Evolutionary conservation across 306 rosid species (phyloP).

Genomic region (Chamaecrista fasciculata): DNA sequence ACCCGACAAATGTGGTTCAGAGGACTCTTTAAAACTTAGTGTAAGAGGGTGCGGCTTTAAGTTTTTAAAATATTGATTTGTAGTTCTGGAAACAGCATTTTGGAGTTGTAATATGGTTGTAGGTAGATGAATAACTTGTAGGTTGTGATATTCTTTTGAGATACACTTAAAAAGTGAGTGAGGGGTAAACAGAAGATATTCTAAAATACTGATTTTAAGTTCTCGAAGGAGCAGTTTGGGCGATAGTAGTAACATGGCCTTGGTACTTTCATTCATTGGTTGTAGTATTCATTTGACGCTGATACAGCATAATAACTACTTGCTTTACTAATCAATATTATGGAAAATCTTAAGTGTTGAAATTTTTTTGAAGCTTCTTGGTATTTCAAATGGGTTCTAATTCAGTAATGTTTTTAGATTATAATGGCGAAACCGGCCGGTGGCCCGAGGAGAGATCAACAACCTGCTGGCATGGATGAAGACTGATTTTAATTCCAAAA

Average conservation of each 20-base stretch:
- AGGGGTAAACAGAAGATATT: neutral
- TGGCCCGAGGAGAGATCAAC: constrained; percentile 78
- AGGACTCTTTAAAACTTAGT: neutral
- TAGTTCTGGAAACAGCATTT: neutral
- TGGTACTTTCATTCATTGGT: too few relatives aligned
- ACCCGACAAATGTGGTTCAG: neutral
- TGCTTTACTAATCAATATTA: neutral
- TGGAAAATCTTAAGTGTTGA: neutral
- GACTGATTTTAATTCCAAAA: constrained; percentile 37
- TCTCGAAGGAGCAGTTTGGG: neutral
- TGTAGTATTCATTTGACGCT: neutral
- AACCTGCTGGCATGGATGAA: constrained; percentile 92
- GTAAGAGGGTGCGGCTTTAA: neutral
- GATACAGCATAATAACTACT: neutral
- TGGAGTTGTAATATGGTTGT: neutral
- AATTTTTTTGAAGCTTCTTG: neutral
- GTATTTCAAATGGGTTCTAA: too few relatives aligned
- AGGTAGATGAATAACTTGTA: neutral
- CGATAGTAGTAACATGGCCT: neutral
- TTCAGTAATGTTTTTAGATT: constrained; percentile 61
- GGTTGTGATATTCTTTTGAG: neutral
- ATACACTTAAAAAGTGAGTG: neutral
- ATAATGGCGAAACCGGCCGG: constrained; percentile 99
- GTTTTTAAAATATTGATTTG: neutral
- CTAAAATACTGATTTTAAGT: neutral